Base-by-base conservation (phyloP, 1,284 basidiomycete genomes). In the Pseudozyma thailandica region DNA sequence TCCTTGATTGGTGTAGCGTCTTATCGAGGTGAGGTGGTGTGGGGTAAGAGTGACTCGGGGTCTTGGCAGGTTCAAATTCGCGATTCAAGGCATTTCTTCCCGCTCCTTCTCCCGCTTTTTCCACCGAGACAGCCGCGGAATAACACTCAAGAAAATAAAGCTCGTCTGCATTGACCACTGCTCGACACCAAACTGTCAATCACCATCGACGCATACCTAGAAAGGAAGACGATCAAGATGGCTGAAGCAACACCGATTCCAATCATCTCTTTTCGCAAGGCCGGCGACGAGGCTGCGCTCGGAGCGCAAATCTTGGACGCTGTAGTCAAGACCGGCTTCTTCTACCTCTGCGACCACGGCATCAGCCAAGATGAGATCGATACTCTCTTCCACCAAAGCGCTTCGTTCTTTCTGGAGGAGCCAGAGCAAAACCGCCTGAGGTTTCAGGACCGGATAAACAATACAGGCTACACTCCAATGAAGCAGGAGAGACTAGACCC, bases 331-430 rank as follows among this genome's bases (percentile, higher is more conserved):
- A 64, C 65, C 0, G 76, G 77, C 21, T 79, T 79, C 49, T 79
- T 79, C 68, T 79, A 79, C 48, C 70, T 79, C 26, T 31, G 39
- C 7, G 59, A 76, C 30, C 73, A 76, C 42, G 68, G 60, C 20
- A 75, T 79, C 56, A 35, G 27, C 23, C 46, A 50, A 15, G 37
- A 50, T 12, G 68, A 72, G 28, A 43, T 78, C 41, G 58, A 69
- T 33, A 9, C 38, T n/a, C 58, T 70, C 16, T 79, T 77, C 53
- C 35, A 38, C 10, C 46, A 49, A 4, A 74, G 61, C 43, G 37
- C 57, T 0, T 26, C 41, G 6, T 48, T 72, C 50, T 79, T 79
- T 60, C 58, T 69, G 8, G 41, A 74, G 5, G 49, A 63, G 33
- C 23, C 37, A 7, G 49, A 69, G 15, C 35, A 38, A 0, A 64